A percentile compares a stretch with the other conserved stretches of the same genome.
These are phyloP conservation scores for Trichosanthes cucumerina DNA, from an alignment of 306 rosid genomes.

Conservation along the genomic window DNA sequence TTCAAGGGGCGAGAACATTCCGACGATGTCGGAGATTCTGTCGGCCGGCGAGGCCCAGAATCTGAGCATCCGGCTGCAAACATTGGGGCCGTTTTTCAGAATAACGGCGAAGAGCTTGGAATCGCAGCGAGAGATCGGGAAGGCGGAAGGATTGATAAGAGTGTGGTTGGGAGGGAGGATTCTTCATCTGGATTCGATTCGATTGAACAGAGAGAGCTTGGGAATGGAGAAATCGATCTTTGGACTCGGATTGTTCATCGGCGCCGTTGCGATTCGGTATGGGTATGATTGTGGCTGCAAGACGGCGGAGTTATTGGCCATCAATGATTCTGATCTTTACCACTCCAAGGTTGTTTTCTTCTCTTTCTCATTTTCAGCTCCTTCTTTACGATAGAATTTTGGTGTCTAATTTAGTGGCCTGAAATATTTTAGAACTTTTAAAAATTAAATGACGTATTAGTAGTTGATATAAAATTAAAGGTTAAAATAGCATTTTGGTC, in stretches of 20 bases:
- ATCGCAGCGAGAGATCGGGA: slow-evolving; percentile 51
- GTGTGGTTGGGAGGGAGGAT: slow-evolving; percentile 49
- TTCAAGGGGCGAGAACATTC: slow-evolving; percentile 12
- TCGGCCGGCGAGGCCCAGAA: slow-evolving; percentile 57
- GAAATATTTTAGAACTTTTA: no score
- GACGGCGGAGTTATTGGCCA: slow-evolving; percentile 67
- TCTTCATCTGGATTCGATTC: slow-evolving; percentile 84
- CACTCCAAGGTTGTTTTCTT: slow-evolving; percentile 56
- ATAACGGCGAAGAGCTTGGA: slow-evolving; percentile 57
- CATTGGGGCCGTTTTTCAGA: slow-evolving; percentile 81
- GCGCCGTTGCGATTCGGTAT: slow-evolving; percentile 70
- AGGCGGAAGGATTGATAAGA: slow-evolving; percentile 68
- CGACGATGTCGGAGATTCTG: slow-evolving; percentile 63
- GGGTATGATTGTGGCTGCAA: slow-evolving; percentile 65
- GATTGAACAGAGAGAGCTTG: slow-evolving; percentile 50
- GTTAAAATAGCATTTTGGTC: no score
- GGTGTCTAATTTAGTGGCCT: no score
- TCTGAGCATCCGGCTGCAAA: slow-evolving; percentile 52
- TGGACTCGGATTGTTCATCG: slow-evolving; percentile 80
- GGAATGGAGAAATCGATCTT: slow-evolving; percentile 84
- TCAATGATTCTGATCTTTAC: slow-evolving; percentile 69
- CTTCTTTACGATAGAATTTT: background rate
- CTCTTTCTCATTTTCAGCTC: background rate
- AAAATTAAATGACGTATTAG: no score
- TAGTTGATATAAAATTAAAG: no score